Conservation (phyloP, 2,329 filamentous ascomycete species). For the Penicillium verrucosum region DNA sequence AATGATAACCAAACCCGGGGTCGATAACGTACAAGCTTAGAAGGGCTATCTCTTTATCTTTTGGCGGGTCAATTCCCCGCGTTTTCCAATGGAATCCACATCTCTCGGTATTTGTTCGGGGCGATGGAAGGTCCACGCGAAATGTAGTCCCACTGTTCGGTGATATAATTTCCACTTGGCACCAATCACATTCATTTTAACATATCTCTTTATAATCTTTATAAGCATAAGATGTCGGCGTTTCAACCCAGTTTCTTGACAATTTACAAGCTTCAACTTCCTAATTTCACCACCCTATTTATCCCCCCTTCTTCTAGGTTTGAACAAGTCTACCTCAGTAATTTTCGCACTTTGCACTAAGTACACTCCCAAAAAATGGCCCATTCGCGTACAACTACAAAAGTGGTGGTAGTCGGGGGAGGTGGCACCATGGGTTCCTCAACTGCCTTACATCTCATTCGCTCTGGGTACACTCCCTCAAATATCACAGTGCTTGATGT, state of each 20-base stretch:
- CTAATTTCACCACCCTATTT: neutral
- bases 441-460: neutral
- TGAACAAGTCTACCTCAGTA: too few relatives aligned
- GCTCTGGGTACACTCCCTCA: neutral
- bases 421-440: neutral
- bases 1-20: neutral
- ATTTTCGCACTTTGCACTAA: neutral
- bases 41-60: neutral
- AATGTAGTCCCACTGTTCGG: neutral
- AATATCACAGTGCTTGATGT: neutral
- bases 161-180: too few relatives aligned
- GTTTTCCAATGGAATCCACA: neutral
- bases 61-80: neutral
- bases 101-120: neutral
- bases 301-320: neutral
- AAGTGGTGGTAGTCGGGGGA: neutral
- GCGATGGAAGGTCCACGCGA: neutral
- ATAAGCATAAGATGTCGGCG: neutral
- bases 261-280: neutral
- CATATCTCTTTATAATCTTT: neutral
- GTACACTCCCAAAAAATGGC: neutral
- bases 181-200: too few relatives aligned
- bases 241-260: neutral
- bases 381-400: neutral
- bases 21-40: neutral